Percentiles rank a stretch among this genome's conserved stretches.
These are phyloP conservation scores for Globisporangium solare DNA, from an alignment of 352 stramenopile species.

Conservation along the genomic window DNA sequence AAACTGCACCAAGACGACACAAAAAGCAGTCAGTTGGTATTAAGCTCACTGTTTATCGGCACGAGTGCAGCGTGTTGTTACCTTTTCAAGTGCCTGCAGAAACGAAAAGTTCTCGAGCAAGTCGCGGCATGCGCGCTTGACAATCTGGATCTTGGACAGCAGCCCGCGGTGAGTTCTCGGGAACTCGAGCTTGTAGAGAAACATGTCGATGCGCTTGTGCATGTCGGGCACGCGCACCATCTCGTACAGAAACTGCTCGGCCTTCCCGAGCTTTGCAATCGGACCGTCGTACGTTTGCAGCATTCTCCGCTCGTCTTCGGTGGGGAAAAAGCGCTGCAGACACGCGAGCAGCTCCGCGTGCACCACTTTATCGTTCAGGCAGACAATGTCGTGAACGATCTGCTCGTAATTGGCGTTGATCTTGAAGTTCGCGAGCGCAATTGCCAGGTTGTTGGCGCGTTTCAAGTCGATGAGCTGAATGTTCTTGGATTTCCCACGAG, in stretches of 20 bases:
- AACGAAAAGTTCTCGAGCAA: slow-evolving; percentile 71
- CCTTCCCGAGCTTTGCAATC: slow-evolving; percentile 47
- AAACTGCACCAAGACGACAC: slow-evolving; percentile 24
- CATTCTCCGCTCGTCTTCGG: slow-evolving; percentile 45
- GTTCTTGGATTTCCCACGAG: slow-evolving; percentile 65
- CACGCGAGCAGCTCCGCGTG: slow-evolving; percentile 59
- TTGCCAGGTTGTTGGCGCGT: slow-evolving; percentile 71
- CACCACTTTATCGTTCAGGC: slow-evolving; percentile 53
- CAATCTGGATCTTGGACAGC: slow-evolving; percentile 39
- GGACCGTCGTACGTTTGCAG: slow-evolving; percentile 43
- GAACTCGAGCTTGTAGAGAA: slow-evolving; percentile 78
- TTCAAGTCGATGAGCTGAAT: slow-evolving; percentile 78
- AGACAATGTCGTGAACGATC: slow-evolving; percentile 50
- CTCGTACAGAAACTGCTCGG: slow-evolving; percentile 67
- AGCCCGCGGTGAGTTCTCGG: slow-evolving; percentile 31
- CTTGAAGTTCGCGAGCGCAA: slow-evolving; percentile 75
- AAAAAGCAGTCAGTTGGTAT: background rate
- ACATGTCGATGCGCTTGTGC: slow-evolving; percentile 62
- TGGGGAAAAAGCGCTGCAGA: slow-evolving; percentile 76
- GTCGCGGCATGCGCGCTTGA: slow-evolving; percentile 62
- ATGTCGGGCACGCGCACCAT: slow-evolving; percentile 58
- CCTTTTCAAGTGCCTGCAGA: slow-evolving; percentile 39
- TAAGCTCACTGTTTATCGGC: background rate
- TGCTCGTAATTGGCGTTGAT: slow-evolving; percentile 65
- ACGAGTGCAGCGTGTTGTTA: slow-evolving; percentile 7